Conservation (phyloP, 352 stramenopile genomes). For the Globisporangium splendens region DNA sequence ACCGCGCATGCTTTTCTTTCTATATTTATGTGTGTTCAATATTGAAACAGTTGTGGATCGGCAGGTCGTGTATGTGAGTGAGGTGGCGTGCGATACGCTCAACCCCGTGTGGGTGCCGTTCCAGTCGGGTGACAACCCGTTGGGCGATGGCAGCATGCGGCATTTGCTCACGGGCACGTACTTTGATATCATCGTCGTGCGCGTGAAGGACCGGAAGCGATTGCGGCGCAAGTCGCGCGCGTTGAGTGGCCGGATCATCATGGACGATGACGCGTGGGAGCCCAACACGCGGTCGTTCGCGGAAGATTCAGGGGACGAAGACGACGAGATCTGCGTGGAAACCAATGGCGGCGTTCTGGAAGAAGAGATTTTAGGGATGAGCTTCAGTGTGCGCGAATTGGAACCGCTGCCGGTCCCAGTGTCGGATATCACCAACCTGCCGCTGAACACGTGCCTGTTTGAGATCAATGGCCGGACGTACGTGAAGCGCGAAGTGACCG, state of each 20-base stretch:
- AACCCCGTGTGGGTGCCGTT: conserved; percentile 85
- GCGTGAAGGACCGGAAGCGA: conserved; percentile 46
- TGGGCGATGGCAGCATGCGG: conserved; percentile 23
- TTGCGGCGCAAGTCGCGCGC: conserved; percentile 47
- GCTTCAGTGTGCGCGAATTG: conserved; percentile 65
- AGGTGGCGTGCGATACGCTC: conserved; percentile 62
- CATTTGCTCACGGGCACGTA: conserved; percentile 41
- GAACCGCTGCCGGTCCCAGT: conserved; percentile 60
- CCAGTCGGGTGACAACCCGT: conserved; percentile 35
- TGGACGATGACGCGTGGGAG: conserved; percentile 32
- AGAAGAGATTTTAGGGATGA: conserved; percentile 58
- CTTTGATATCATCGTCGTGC: conserved; percentile 70
- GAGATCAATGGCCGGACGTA: conserved; percentile 67
- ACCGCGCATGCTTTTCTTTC: not conserved
- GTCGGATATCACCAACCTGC: conserved; percentile 60
- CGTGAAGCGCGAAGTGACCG: conserved; percentile 66
- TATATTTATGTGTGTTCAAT: not conserved
- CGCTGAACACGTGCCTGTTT: conserved; percentile 80
- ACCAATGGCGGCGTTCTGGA: conserved; percentile 17
- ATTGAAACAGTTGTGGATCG: conserved; percentile 49
- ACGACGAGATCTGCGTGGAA: conserved; percentile 16
- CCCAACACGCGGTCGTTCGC: conserved; percentile 42
- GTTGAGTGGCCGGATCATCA: conserved; percentile 31
- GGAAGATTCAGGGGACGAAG: conserved; percentile 35
- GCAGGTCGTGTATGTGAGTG: conserved; percentile 69